These are phyloP conservation scores for Boletus semigastroideus DNA, from an alignment of 1,284 basidiomycete species.

Conservation along the genomic window DNA sequence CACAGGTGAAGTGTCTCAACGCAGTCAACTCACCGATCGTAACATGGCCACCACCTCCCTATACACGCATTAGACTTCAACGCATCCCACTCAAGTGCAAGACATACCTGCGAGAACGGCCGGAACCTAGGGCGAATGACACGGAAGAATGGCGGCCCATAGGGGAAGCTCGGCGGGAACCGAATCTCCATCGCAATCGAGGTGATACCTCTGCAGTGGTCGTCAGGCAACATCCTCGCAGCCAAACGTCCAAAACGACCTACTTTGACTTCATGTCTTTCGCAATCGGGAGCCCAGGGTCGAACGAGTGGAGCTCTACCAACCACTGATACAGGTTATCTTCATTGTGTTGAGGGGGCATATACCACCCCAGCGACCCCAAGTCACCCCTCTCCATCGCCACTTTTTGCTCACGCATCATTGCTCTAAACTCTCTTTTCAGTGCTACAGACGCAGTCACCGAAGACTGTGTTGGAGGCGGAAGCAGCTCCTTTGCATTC, in stretches of 20 bases:
- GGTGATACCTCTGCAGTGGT: conserved; percentile 45
- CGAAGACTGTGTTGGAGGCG: conserved; percentile 52
- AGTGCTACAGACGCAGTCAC: conserved; percentile 51
- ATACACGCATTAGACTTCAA: conserved; percentile 1
- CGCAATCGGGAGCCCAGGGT: conserved; percentile 52
- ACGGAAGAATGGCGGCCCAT: conserved; percentile 62
- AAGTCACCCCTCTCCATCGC: conserved; percentile 49
- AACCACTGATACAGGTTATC: conserved; percentile 71
- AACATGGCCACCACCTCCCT: conserved; percentile 63
- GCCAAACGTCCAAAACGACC: conserved; percentile 19
- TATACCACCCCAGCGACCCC: conserved; percentile 63
- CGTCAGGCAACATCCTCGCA: neutral
- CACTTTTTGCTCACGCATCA: conserved; percentile 55
- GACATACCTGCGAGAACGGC: conserved; percentile 48
- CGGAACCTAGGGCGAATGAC: conserved; percentile 61
- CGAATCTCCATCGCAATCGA: conserved; percentile 65
- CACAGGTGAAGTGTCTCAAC: neutral
- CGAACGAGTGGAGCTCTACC: conserved; percentile 65
- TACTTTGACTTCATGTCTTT: conserved; percentile 53
- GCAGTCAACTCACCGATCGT: conserved; percentile 47
- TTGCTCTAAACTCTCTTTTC: conserved; percentile 52
- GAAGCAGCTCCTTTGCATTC: conserved; percentile 46
- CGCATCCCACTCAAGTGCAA: neutral
- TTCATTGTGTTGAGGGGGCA: conserved; percentile 55
- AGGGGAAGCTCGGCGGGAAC: conserved; percentile 58